phyloP scores from a whole-genome alignment of 371 early-diverging fungal species.

The Ordospora pajunii region DNA sequence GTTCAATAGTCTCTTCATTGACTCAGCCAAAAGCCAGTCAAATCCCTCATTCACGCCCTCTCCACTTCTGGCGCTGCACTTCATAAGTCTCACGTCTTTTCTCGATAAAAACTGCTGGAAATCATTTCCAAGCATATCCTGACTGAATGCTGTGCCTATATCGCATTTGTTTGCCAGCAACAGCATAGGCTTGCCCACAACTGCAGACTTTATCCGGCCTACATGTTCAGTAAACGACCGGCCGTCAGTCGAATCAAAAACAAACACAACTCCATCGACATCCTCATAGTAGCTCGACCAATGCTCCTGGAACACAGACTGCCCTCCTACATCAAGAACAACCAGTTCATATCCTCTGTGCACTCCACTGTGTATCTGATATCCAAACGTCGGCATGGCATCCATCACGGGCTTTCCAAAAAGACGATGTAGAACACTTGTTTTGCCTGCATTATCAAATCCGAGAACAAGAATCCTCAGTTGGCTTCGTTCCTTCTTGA shows the following conservation, averaged over 20 bases:
- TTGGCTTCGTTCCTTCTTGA: constrained; percentile 66
- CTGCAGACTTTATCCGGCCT: constrained; percentile 70
- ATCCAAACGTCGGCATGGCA: constrained; percentile 59
- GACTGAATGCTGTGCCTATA: neutral
- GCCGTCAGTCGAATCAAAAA: constrained; percentile 77
- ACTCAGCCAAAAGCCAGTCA: constrained; percentile 11
- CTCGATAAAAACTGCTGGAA: neutral
- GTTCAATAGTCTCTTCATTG: neutral
- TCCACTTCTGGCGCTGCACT: neutral
- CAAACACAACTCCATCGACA: constrained; percentile 92
- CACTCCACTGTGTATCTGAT: constrained; percentile 29
- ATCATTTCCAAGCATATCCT: neutral
- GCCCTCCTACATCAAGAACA: constrained; percentile 95
- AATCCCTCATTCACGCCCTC: constrained; percentile 26
- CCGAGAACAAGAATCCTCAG: constrained; percentile 91
- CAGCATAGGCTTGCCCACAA: constrained; percentile 64
- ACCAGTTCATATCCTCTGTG: constrained; percentile 67
- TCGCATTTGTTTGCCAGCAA: constrained; percentile 54
- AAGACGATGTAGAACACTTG: constrained; percentile 83
- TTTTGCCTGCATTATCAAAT: constrained; percentile 96
- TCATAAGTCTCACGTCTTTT: neutral
- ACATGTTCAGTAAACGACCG: constrained; percentile 77
- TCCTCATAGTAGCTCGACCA: constrained; percentile 98
- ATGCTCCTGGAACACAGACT: constrained; percentile 82
- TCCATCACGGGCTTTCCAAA: constrained; percentile 58